Evolutionary conservation across 768 basidiomycete genomes (phyloP), one percentile per base, ranked within the genome.

Genomic region (Suillus variegatus): DNA sequence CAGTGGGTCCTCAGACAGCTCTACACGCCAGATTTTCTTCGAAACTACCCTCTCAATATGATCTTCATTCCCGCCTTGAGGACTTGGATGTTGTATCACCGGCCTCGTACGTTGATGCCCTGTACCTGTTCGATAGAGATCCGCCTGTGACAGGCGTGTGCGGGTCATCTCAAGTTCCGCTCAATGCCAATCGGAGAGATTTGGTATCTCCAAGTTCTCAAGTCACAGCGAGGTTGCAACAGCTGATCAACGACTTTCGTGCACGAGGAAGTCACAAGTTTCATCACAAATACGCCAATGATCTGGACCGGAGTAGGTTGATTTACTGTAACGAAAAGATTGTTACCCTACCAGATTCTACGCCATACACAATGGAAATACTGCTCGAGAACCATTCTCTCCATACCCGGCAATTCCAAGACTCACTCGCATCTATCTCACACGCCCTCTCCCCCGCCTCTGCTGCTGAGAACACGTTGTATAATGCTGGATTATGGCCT

Each of bases 401-500:
- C 3, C 14, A 16, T 28, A 51, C 16, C 49, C 49, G 3, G 7
- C 25, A 4, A 51, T 51, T 25, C 25, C 25, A 16, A 51, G 25
- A 51, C 25, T 32, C 49, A 51, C 49, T 51, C 14, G 14, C 14
- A 28, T 3, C 49, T 8, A 8, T 51, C 25, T 3, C 7, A 28
- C 14, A 51, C 49, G 25, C 14, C 49, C 49, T 51, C 49, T 28
- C 25, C 6, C 49, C 49, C 4, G 2, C 14, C 6, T 51, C 49
- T 9, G 14, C 14, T 7, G 16, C 14, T 20, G 66, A 67, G 22
- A 41, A 41, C 4, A 18, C 66, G 14, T 13, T 60, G 1, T 41
- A 40, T 13, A 41, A 62, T 35, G 61, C 72, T 6, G 68, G 70
- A 1, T 65, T 75, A 57, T 79, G 79, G 78, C 80, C 80, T 2